Percentiles rank a stretch among this genome's conserved stretches.
phyloP scores from a whole-genome alignment of 257 asterid genomes.

The Nicotiana undulata region DNA sequence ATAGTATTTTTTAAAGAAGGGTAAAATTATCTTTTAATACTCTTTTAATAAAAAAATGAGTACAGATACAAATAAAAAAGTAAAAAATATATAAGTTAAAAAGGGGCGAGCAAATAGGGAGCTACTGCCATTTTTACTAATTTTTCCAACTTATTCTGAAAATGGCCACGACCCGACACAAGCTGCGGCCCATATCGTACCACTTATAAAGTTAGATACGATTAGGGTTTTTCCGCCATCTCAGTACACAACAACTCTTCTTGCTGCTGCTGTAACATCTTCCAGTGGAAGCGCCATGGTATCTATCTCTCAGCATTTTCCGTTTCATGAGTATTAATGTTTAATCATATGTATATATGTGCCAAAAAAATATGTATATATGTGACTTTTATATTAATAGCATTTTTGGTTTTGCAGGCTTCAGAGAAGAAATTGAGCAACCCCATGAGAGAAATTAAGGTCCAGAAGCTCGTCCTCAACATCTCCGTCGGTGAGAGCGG shows the following conservation, averaged over 20 bases:
- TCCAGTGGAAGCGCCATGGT: conserved; percentile 5
- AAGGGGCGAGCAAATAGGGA: too few relatives aligned
- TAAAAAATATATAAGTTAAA: too few relatives aligned
- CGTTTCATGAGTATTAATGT: neutral
- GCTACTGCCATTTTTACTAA: too few relatives aligned
- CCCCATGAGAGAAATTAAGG: conserved; percentile 4
- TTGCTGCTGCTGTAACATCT: neutral
- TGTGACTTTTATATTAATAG: neutral
- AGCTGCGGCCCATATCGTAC: neutral
- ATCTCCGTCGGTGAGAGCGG: conserved; percentile 8
- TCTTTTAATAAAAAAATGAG: too few relatives aligned
- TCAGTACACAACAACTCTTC: neutral
- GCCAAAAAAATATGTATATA: too few relatives aligned
- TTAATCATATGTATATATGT: neutral
- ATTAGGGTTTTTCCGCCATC: conserved; percentile 6
- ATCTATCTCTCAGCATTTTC: neutral
- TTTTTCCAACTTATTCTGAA: neutral
- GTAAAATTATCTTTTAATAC: too few relatives aligned
- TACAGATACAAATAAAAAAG: too few relatives aligned
- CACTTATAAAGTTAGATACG: neutral
- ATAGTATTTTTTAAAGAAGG: too few relatives aligned
- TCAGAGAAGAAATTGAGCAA: conserved; percentile 9
- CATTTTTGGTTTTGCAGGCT: neutral
- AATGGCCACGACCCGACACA: neutral
- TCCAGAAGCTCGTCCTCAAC: conserved; percentile 5